These are phyloP conservation scores for Conringia planisiliqua DNA, from an alignment of 345 rosid genomes.

Conservation along the genomic window DNA sequence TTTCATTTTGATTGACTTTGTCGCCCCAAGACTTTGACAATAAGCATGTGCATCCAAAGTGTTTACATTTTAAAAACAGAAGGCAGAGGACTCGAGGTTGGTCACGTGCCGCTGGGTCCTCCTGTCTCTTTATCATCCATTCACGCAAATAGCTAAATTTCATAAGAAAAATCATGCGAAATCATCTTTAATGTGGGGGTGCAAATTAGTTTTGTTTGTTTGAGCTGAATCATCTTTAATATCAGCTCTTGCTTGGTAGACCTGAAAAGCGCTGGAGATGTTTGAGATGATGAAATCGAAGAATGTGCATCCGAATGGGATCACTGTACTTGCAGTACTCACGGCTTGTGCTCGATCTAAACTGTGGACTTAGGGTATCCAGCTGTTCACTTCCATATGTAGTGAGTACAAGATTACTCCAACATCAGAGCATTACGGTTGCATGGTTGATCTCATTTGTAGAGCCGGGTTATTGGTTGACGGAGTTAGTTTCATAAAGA, in stretches of 20 bases:
- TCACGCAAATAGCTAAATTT: too few relatives aligned
- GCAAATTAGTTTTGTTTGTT: too few relatives aligned
- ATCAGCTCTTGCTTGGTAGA: slow-evolving; percentile 48
- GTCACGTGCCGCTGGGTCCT: too few relatives aligned
- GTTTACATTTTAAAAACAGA: too few relatives aligned
- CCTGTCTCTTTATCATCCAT: too few relatives aligned
- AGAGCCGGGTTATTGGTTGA: slow-evolving; percentile 63
- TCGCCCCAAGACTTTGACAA: too few relatives aligned
- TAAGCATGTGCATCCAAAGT: too few relatives aligned
- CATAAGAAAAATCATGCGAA: too few relatives aligned
- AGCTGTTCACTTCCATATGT: slow-evolving; percentile 42
- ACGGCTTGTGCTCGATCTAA: slow-evolving; percentile 63
- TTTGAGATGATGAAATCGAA: slow-evolving; percentile 50
- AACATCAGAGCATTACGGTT: slow-evolving; percentile 67
- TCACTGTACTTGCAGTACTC: slow-evolving; percentile 59
- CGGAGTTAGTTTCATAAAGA: slow-evolving; percentile 44
- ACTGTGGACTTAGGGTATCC: slow-evolving; percentile 45
- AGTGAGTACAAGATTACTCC: slow-evolving; percentile 44
- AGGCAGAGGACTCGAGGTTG: too few relatives aligned
- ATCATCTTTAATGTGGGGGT: too few relatives aligned
- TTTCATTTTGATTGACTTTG: too few relatives aligned
- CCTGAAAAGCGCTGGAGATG: slow-evolving; percentile 49
- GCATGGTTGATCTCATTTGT: slow-evolving; percentile 74
- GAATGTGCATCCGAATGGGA: slow-evolving; percentile 46
- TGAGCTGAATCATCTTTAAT: slow-evolving; percentile 29